phyloP scores from a whole-genome alignment of 2,329 filamentous ascomycete species.

The Aspergillus persii region DNA sequence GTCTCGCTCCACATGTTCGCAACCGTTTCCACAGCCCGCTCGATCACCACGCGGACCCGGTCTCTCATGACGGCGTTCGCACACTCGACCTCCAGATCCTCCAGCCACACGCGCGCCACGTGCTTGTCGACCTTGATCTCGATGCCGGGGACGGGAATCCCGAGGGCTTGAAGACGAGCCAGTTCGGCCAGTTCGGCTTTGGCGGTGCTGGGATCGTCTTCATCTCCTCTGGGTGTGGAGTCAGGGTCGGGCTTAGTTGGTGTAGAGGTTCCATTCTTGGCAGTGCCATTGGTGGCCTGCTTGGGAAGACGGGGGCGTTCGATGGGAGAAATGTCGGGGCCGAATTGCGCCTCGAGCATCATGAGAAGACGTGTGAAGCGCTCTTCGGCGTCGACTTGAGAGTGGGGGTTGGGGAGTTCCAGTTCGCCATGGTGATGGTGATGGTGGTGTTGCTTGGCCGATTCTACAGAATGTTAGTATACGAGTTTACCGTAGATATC shows the following conservation, averaged over 20 bases:
- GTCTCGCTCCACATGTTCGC: constrained; percentile 60
- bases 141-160: constrained; percentile 87
- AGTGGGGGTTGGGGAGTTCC: constrained; percentile 67
- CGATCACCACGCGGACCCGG: constrained; percentile 82
- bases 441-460: constrained; percentile 55
- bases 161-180: constrained; percentile 73
- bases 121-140: constrained; percentile 85
- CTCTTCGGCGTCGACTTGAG: constrained; percentile 68
- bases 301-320: constrained; percentile 55
- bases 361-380: constrained; percentile 83
- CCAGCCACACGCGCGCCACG: constrained; percentile 85
- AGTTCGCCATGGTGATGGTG: constrained; percentile 47
- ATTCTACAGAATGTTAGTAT: constrained; percentile 44
- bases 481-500: neutral
- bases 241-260: neutral
- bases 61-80: constrained; percentile 74
- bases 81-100: constrained; percentile 88
- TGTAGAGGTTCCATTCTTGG: constrained; percentile 12
- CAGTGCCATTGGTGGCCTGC: constrained; percentile 14
- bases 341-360: constrained; percentile 97
- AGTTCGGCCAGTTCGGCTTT: constrained; percentile 66
- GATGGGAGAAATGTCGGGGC: constrained; percentile 78
- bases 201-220: constrained; percentile 48
- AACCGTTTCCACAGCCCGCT: constrained; percentile 83
- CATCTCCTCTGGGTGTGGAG: constrained; percentile 27